Evolutionary conservation across 2,329 filamentous ascomycete species (phyloP), one percentile per base, ranked within the genome.

Genomic region (Phymatotrichopsis omnivora): DNA sequence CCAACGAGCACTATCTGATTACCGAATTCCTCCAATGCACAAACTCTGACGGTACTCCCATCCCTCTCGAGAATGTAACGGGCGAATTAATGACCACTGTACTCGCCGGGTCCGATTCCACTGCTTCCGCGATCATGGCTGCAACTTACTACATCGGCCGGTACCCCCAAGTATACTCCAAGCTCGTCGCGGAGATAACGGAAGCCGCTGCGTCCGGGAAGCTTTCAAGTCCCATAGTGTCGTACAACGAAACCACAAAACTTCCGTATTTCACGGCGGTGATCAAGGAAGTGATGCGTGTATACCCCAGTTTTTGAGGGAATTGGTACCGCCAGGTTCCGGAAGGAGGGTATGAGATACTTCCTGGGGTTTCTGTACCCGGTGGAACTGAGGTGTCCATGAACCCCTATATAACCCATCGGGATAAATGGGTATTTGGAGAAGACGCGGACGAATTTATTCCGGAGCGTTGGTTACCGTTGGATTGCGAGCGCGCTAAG

Each of bases 91-190:
- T 57, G 3, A 31, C 54, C 12, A 50, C 56, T 16, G 33, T 50
- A 8, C 40, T 45, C 7, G 70, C 71, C 0, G 70, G 70, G 12
- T 68, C 69, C 1, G 69, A 73, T 49, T 73, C 70, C 3, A 72
- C 69, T 0, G 69, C 68, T 0, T 71, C 69, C 3, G 62, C 65
- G 2, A 68, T 73, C 56, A 66, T 69, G 40, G 65, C 65, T 1
- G 59, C 72, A 51, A 62, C 73, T 47, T 56, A 61, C 14, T 65
- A 66, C 45, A 56, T 73, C 14, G 52, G 69, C 30, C 57, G 60
- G 3, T 54, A 66, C 37, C 57, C 58, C 1, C 53, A 53, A 0
- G 63, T 67, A 4, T 71, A 72, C 52, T 60, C 63, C 5, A 67
- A 63, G 40, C 60, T 74, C 51, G 67, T 72, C 62, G 57, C 54